A percentile compares a stretch with the other conserved stretches of the same genome.
phyloP scores from a whole-genome alignment of 305 asterid species.

The Solanum chacoense region DNA sequence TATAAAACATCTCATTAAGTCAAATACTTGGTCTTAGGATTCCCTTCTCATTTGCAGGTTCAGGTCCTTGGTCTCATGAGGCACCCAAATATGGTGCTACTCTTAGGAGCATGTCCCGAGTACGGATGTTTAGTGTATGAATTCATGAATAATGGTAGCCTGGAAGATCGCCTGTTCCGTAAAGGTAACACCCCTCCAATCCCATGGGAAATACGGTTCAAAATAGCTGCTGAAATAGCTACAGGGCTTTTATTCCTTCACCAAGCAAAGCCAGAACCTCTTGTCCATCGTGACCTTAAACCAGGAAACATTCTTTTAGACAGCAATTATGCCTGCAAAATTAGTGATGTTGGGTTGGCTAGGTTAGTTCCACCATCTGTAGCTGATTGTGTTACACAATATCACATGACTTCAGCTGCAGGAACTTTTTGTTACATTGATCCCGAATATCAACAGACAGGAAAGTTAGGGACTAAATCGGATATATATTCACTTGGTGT shows the following conservation, averaged over 20 bases:
- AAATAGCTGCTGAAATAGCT: constrained; percentile 23
- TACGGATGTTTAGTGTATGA: constrained; percentile 21
- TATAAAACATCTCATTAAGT: not conserved
- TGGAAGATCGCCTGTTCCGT: constrained; percentile 20
- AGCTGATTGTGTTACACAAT: constrained; percentile 11
- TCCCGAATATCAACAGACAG: constrained; percentile 25
- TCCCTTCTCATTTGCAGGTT: constrained; percentile 7
- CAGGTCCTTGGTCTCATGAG: constrained; percentile 21
- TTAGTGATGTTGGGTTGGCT: constrained; percentile 19
- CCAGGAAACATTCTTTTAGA: constrained; percentile 24
- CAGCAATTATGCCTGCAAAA: constrained; percentile 18
- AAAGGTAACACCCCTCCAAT: constrained; percentile 17
- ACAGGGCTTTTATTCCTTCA: constrained; percentile 22
- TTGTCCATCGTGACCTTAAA: constrained; percentile 22
- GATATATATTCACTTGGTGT: constrained; percentile 23
- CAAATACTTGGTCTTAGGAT: not conserved
- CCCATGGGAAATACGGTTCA: constrained; percentile 17
- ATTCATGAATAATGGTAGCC: constrained; percentile 21
- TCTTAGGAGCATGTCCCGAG: constrained; percentile 24
- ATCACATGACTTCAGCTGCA: constrained; percentile 22
- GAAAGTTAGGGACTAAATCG: constrained; percentile 21
- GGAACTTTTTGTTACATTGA: constrained; percentile 28
- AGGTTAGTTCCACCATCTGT: constrained; percentile 17
- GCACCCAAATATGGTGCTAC: constrained; percentile 26
- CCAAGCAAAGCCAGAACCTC: constrained; percentile 19